These are phyloP conservation scores for Diaporthe longicolla DNA, from an alignment of 2,329 filamentous ascomycete genomes.

Conservation along the genomic window DNA sequence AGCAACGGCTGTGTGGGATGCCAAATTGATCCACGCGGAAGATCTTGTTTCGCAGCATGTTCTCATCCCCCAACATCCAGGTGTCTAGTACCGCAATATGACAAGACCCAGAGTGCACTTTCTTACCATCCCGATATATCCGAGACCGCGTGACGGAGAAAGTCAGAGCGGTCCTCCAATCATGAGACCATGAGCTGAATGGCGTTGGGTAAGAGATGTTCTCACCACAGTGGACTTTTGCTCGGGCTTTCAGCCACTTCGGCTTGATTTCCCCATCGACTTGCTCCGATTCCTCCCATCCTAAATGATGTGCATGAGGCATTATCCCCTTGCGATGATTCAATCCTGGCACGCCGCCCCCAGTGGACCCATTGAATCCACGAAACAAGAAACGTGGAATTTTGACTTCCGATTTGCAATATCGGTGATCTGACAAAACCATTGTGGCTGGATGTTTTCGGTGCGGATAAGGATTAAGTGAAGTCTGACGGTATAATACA, in stretches of 20 bases:
- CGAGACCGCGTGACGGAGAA: neutral
- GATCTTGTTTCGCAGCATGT: neutral
- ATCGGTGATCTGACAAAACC: neutral
- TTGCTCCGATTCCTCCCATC: neutral
- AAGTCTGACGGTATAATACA: too few species aligned
- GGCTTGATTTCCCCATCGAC: neutral
- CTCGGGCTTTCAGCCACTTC: neutral
- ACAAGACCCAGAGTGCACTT: too few species aligned
- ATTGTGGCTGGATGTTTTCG: neutral
- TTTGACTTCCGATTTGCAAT: too few species aligned
- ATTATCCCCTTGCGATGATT: neutral
- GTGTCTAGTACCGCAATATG: slow-evolving; percentile 7
- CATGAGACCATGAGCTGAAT: slow-evolving; percentile 6
- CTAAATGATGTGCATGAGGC: neutral
- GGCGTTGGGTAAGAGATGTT: neutral
- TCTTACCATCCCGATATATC: too few species aligned
- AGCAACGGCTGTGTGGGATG: neutral
- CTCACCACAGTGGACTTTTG: neutral
- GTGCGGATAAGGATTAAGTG: neutral
- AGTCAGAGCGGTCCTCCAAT: neutral
- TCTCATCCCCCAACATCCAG: neutral
- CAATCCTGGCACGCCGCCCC: neutral
- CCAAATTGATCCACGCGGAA: neutral
- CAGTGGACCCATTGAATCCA: neutral
- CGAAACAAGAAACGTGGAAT: slow-evolving; percentile 10